Evolutionary conservation across 108 stramenopile species (phyloP).

Genomic region (Cyclotella cryptica): DNA sequence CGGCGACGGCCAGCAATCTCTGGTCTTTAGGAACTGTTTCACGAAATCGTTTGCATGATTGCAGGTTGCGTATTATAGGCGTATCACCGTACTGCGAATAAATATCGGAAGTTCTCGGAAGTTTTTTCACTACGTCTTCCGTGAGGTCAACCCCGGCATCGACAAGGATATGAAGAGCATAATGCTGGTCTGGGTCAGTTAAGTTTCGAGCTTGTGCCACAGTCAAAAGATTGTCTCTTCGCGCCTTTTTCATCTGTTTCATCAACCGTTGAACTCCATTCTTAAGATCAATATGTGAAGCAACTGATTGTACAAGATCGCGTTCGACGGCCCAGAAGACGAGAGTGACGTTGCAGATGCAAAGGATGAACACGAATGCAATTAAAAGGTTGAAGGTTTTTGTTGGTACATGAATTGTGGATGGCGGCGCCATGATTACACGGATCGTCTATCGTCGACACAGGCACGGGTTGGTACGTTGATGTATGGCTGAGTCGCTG

Average conservation of each 20-base stretch:
- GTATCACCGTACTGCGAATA: conserved; percentile 7
- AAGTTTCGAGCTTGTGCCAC: conserved; percentile 1
- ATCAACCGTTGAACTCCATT: conserved; percentile 1
- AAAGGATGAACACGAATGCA: conserved; percentile 6
- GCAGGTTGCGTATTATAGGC: conserved; percentile 35
- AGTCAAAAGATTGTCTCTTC: not conserved
- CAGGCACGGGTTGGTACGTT: too few species aligned
- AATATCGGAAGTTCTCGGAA: conserved; percentile 11
- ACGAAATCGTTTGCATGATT: conserved; percentile 53
- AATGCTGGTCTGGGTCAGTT: not conserved
- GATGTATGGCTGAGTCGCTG: not conserved
- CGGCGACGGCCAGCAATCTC: conserved; percentile 67
- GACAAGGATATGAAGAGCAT: conserved; percentile 1
- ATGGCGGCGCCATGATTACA: not conserved
- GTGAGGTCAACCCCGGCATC: conserved; percentile 14
- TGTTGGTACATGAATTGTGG: not conserved
- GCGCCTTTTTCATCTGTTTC: not conserved
- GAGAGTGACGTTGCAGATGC: conserved; percentile 9
- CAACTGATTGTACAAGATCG: conserved; percentile 3
- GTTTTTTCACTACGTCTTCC: not conserved
- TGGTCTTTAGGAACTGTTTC: conserved; percentile 45
- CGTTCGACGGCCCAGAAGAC: conserved; percentile 12
- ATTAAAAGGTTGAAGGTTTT: conserved; percentile 4
- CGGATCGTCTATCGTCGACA: too few species aligned
- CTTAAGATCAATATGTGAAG: conserved; percentile 4